Base-by-base conservation (phyloP, 2,329 filamentous ascomycete species). In the Penicillium sp. region DNA sequence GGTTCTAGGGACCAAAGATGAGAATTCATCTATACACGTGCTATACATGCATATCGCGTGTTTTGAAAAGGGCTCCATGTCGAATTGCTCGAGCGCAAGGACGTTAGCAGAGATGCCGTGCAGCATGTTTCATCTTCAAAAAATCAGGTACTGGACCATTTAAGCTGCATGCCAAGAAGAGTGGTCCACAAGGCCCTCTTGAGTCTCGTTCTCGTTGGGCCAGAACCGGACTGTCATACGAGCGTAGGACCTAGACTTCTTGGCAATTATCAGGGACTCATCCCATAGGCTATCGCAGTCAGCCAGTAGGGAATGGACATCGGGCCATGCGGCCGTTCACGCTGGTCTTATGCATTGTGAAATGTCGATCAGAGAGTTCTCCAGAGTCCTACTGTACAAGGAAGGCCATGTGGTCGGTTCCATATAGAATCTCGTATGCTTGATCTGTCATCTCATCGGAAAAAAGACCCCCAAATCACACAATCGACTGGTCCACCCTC, bases 401-500 rank as follows among this genome's bases (percentile, higher is more conserved):
- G 2, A 9, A 28, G 31, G 44, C 32, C 16, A 42, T 1, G 18
- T 20, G 7, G 4, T 11, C 16, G 2, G 34, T 35, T 36, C 26
- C 3, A 5, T 28, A 8, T n/a, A 24, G 28, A 31, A 37, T 44
- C n/a, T 41, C 34, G 27, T 9, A 29, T 26, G 16, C 13, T 24
- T 26, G 10, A 28, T 22, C 10, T 13, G 13, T 7, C 31, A 26
- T 20, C 42, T 20, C 27, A 34, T 38, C 35, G 13, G 22, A n/a
- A 32, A 14, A n/a, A 7, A 14, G 32, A 13, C n/a, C 13, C 7
- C 14, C 34, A 13, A 31, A 27, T 41, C 29, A 29, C 49, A 29
- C 29, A 23, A 49, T 46, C 26, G 5, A 14, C 18, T n/a, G 40
- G 23, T 35, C 29, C 13, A 44, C 28, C 40, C 28, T 22, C n/a